Conservation (phyloP, 768 basidiomycete genomes). For the Sporobolomyces pararoseus region DNA sequence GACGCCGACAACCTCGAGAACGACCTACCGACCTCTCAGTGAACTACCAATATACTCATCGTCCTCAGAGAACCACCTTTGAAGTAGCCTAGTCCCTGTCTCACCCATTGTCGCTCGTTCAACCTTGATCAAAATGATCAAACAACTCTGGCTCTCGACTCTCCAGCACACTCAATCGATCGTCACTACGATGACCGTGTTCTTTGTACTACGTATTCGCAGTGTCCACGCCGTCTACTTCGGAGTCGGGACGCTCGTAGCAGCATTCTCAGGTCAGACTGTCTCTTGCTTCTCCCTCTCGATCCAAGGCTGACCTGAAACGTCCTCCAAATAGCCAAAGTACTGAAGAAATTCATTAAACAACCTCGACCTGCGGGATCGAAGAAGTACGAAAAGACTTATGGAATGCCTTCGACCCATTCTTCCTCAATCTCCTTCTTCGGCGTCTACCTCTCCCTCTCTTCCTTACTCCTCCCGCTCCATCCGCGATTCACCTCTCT, state of each 20-base stretch:
- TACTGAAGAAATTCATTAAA: slow-evolving; percentile 49
- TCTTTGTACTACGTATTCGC: slow-evolving; percentile 48
- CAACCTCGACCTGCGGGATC: slow-evolving; percentile 48
- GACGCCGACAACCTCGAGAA: too few species aligned
- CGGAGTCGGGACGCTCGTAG: slow-evolving; percentile 49
- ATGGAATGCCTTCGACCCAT: slow-evolving; percentile 55
- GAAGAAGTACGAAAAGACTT: slow-evolving; percentile 49
- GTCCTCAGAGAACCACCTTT: too few species aligned
- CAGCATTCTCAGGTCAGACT: slow-evolving; percentile 48
- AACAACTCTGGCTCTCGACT: slow-evolving; percentile 16
- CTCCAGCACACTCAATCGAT: slow-evolving; percentile 36
- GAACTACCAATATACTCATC: too few species aligned
- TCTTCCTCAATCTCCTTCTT: slow-evolving; percentile 52
- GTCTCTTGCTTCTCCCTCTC: not conserved
- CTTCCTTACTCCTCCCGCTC: slow-evolving; percentile 41
- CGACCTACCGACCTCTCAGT: too few species aligned
- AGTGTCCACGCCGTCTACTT: slow-evolving; percentile 51
- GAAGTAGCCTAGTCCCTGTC: too few species aligned
- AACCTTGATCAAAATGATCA: not conserved
- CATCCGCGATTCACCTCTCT: slow-evolving; percentile 41
- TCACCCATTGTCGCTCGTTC: not conserved
- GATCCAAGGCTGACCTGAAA: not conserved
- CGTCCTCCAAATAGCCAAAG: slow-evolving; percentile 47
- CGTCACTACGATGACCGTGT: slow-evolving; percentile 46
- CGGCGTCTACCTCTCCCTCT: slow-evolving; percentile 49